Evolutionary conservation across 208 protist genomes (phyloP).

Genomic region (Leishmania gerbilli): DNA sequence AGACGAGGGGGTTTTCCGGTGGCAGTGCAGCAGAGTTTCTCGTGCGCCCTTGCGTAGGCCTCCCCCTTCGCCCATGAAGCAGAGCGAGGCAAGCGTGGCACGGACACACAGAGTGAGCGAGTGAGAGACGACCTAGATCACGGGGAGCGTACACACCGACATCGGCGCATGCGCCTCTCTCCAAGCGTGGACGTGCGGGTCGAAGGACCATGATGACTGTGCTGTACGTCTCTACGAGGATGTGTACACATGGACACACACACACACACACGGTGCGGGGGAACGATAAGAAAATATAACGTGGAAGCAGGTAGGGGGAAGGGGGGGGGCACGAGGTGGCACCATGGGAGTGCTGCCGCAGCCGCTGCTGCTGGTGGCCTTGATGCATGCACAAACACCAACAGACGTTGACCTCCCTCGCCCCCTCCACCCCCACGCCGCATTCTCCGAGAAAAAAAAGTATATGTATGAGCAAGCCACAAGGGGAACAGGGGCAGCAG

Average conservation of each 20-base stretch:
- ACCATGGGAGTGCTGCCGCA: neutral
- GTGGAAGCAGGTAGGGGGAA: too few relatives aligned
- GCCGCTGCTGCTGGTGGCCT: neutral
- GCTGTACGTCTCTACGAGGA: neutral
- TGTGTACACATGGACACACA: neutral
- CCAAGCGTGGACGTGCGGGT: neutral
- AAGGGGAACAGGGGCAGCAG: neutral
- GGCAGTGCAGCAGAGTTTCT: neutral
- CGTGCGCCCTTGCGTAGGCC: neutral
- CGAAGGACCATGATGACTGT: neutral
- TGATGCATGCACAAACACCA: neutral
- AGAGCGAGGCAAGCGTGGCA: neutral
- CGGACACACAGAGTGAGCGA: neutral
- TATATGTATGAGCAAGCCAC: neutral
- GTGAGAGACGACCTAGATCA: neutral
- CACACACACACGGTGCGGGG: too few relatives aligned
- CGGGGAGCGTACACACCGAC: neutral
- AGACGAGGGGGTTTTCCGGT: neutral
- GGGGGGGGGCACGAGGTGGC: neutral
- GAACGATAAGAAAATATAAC: too few relatives aligned
- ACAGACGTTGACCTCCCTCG: neutral
- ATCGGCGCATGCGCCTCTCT: neutral
- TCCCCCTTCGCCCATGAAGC: neutral
- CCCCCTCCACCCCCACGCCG: neutral
- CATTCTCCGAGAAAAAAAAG: neutral